phyloP scores from a whole-genome alignment of 306 rosid species.

The Aeschynomene evenia region DNA sequence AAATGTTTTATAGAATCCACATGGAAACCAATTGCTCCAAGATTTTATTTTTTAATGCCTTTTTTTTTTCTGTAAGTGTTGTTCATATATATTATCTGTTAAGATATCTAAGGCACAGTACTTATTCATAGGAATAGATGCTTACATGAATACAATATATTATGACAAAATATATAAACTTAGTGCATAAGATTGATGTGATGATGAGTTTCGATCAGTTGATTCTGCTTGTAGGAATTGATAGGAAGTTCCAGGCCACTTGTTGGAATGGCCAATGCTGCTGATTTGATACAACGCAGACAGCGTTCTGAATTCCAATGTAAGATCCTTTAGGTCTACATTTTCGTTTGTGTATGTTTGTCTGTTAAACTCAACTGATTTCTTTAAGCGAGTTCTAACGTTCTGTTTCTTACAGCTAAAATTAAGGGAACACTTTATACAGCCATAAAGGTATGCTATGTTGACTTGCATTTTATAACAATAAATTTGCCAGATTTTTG shows the following conservation, averaged over 20 bases:
- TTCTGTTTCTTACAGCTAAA: constrained; percentile 53
- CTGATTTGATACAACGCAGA: constrained; percentile 83
- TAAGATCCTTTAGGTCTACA: constrained; percentile 43
- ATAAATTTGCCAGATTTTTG: constrained; percentile 13
- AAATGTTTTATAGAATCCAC: not conserved
- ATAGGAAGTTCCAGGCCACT: constrained; percentile 54
- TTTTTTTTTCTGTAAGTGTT: not conserved
- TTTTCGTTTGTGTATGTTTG: constrained; percentile 1
- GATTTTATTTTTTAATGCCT: not conserved
- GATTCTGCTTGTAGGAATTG: constrained; percentile 65
- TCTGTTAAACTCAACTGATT: constrained; percentile 21
- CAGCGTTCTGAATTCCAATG: constrained; percentile 89
- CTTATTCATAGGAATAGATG: not conserved
- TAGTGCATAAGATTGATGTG: constrained; percentile 50
- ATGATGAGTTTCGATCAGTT: constrained; percentile 76
- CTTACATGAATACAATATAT: not conserved
- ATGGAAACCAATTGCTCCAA: not conserved
- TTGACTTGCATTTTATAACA: constrained; percentile 3
- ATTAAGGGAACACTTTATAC: constrained; percentile 63
- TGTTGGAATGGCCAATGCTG: constrained; percentile 69
- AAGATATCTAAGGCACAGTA: not conserved
- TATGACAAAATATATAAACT: not conserved
- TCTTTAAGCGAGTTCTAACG: constrained; percentile 27
- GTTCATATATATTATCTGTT: not conserved
- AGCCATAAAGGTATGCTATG: constrained; percentile 55